These are phyloP conservation scores for Porphyrellus cyaneotinctus DNA, from an alignment of 768 basidiomycete species.

Conservation along the genomic window DNA sequence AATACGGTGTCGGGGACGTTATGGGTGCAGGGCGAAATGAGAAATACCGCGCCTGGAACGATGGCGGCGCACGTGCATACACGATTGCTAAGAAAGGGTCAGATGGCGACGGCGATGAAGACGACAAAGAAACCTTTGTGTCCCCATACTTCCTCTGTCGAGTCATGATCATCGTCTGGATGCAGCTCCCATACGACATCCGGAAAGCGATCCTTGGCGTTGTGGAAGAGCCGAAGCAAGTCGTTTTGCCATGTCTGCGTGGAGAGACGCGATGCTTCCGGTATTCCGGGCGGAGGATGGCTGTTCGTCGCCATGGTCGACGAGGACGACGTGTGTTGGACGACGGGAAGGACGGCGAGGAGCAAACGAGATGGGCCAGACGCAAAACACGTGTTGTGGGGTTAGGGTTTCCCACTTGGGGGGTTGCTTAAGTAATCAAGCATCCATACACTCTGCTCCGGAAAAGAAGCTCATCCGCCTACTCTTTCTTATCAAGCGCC, in stretches of 20 bases:
- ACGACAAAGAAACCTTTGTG: slow-evolving; percentile 71
- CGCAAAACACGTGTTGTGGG: slow-evolving; percentile 29
- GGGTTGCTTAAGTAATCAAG: too few species aligned
- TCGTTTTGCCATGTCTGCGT: slow-evolving; percentile 78
- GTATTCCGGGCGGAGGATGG: slow-evolving; percentile 29
- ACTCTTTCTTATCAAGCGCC: too few species aligned
- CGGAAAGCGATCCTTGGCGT: slow-evolving; percentile 90
- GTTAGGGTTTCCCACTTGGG: slow-evolving; percentile 25
- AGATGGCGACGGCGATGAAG: neutral
- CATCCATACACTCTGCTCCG: too few species aligned
- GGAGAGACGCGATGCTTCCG: slow-evolving; percentile 62
- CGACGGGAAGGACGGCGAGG: slow-evolving; percentile 17
- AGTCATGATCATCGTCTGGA: slow-evolving; percentile 48
- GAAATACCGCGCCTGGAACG: slow-evolving; percentile 88
- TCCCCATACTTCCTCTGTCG: slow-evolving; percentile 70
- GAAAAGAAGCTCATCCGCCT: too few species aligned
- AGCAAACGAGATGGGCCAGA: slow-evolving; percentile 6
- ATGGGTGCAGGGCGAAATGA: slow-evolving; percentile 61
- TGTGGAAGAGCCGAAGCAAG: slow-evolving; percentile 68
- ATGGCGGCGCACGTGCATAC: slow-evolving; percentile 90
- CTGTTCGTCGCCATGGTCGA: slow-evolving; percentile 26
- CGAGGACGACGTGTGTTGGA: slow-evolving; percentile 24
- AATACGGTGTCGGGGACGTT: slow-evolving; percentile 47
- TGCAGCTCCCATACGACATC: slow-evolving; percentile 93
- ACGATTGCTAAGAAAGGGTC: slow-evolving; percentile 63